Percentiles rank a stretch among this genome's conserved stretches.
phyloP scores from a whole-genome alignment of 306 rosid genomes.

The Fagus sylvatica region DNA sequence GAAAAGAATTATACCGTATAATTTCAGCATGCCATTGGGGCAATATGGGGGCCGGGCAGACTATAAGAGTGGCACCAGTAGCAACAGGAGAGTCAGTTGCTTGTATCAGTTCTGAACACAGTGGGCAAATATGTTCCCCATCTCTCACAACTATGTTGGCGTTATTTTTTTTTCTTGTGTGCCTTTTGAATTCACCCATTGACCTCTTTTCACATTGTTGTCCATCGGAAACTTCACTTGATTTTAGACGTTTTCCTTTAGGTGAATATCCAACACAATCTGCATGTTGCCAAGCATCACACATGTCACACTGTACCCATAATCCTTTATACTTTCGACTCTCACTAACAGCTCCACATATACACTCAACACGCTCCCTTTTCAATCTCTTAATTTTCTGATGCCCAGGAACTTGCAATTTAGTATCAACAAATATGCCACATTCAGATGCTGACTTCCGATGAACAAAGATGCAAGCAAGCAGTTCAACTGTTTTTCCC shows the following conservation, averaged over 20 bases:
- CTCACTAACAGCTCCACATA: slow-evolving; percentile 91
- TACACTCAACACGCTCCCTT: slow-evolving; percentile 85
- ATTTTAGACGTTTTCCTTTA: slow-evolving; percentile 55
- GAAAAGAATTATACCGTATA: slow-evolving; percentile 50
- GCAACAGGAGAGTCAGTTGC: slow-evolving; percentile 79
- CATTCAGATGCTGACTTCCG: slow-evolving; percentile 57
- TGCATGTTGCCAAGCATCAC: slow-evolving; percentile 99
- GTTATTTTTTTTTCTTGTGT: slow-evolving; percentile 45
- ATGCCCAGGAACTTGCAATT: slow-evolving; percentile 29
- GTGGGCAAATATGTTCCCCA: slow-evolving; percentile 71
- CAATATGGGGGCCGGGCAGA: slow-evolving; percentile 91
- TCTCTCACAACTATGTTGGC: slow-evolving; percentile 59
- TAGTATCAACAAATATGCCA: slow-evolving; percentile 35
- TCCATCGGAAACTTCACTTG: slow-evolving; percentile 29
- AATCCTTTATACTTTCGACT: slow-evolving; percentile 67
- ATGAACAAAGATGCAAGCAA: slow-evolving; percentile 83
- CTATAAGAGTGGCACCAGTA: slow-evolving; percentile 92
- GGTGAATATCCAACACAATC: slow-evolving; percentile 90
- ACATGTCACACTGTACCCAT: slow-evolving; percentile 96
- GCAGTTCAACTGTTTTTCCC: slow-evolving; percentile 95
- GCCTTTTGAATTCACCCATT: slow-evolving; percentile 5
- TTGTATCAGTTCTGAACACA: slow-evolving; percentile 78
- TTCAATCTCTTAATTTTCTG: slow-evolving; percentile 59
- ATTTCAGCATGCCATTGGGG: slow-evolving; percentile 94
- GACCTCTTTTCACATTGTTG: slow-evolving; percentile 39